phyloP scores from a whole-genome alignment of 306 rosid species.

The Lablab purpureus region DNA sequence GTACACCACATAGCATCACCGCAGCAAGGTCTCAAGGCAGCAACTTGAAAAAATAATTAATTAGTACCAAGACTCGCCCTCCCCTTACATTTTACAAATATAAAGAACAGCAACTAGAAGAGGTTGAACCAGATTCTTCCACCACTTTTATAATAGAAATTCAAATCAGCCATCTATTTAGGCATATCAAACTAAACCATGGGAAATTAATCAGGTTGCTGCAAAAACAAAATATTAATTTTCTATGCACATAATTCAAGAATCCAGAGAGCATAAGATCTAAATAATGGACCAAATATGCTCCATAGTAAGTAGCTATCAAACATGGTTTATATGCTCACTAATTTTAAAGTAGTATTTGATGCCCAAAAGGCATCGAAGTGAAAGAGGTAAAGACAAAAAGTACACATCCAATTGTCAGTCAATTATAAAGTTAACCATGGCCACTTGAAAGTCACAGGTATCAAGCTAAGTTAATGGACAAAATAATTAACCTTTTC shows the following conservation, averaged over 20 bases:
- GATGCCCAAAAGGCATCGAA: not conserved
- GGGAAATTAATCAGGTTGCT: slow-evolving; percentile 40
- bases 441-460: not conserved
- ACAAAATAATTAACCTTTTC: no score
- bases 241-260: slow-evolving; percentile 17
- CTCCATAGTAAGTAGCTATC: slow-evolving; percentile 23
- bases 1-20: not conserved
- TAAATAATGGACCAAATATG: slow-evolving; percentile 1
- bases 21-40: not conserved
- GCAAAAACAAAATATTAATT: slow-evolving; percentile 17
- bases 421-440: not conserved
- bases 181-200: slow-evolving; percentile 35
- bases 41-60: not conserved
- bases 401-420: not conserved
- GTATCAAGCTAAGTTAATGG: no score
- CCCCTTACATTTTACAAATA: not conserved
- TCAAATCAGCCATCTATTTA: slow-evolving; percentile 33
- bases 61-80: not conserved
- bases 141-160: slow-evolving; percentile 29
- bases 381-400: not conserved
- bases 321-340: slow-evolving; percentile 15
- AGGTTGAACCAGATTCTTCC: slow-evolving; percentile 36
- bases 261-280: slow-evolving; percentile 24
- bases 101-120: slow-evolving; percentile 25
- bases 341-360: slow-evolving; percentile 2